Base-by-base conservation (phyloP, 2,329 filamentous ascomycete species). In the Ceratocystis variospora region DNA sequence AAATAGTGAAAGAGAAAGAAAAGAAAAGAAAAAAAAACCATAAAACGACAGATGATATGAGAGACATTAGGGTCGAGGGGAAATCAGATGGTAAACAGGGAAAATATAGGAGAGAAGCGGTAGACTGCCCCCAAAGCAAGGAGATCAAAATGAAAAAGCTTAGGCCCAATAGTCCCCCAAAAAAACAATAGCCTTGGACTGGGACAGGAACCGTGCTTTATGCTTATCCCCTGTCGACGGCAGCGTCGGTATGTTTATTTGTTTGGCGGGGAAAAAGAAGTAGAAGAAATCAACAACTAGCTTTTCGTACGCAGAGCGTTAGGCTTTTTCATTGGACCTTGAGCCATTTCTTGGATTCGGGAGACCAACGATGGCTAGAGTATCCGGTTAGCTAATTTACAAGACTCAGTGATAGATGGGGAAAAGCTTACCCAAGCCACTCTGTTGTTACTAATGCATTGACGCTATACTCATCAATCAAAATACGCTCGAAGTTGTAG, bases 391-490 rank as follows among this genome's bases (percentile, higher is more conserved):
- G 66, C 28, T 28, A 55, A 12, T 15, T 15, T 37, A 44, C 22
- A 55, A 63, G 10, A 33, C 22, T 41, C 31, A 59, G 63, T 48
- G 28, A 41, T 15, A 41, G 10, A 41, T 41, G 3, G 4, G 66
- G 37, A 63, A 66, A 65, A 67, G 78, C 84, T 73, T 74, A 88
- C 85, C 81, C 82, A 71, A 82, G 76, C 76, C 81, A 87, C 65
- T 83, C 77, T 0, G 86, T 87, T 1, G 77, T 76, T 0, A 82
- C 80, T 66, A 89, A 73, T 31, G 83, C 82, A 75, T 80, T 83
- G n/a, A 77, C 74, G 37, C 81, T 79, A 71, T 90, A 90, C 76
- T 90, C 87, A 37, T 83, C 80, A 2, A 79, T 78, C 66, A 90
- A 74, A 33, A 89, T 83, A 71, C 79, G 80, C 70, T 88, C 85